A percentile compares a stretch with the other conserved stretches of the same genome.
Conservation (phyloP, 352 stramenopile species). For the Elongisporangium anandrum region DNA sequence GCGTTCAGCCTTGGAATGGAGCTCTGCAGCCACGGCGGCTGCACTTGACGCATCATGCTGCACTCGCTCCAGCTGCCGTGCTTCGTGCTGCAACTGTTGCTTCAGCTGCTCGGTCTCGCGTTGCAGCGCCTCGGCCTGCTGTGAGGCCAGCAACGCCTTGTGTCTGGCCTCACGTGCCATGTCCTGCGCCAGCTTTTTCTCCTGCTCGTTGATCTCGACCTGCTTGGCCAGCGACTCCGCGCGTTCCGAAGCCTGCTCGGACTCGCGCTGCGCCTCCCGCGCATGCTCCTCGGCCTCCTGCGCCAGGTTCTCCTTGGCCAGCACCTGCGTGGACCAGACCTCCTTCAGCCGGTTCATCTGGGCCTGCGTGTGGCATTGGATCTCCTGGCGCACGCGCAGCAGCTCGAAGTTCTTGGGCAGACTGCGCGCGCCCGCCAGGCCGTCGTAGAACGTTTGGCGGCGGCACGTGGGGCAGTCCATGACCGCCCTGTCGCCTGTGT, state of each 20-base stretch:
- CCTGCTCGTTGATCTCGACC: conserved; percentile 81
- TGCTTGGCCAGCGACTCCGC: conserved; percentile 66
- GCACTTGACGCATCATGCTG: conserved; percentile 67
- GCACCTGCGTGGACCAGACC: conserved; percentile 53
- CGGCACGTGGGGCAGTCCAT: conserved; percentile 79
- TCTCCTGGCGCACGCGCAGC: conserved; percentile 78
- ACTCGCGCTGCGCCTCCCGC: conserved; percentile 67
- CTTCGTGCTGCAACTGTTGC: conserved; percentile 64
- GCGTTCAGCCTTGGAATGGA: conserved; percentile 62
- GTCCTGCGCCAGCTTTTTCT: conserved; percentile 69
- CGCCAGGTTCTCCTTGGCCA: conserved; percentile 69
- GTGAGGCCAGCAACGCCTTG: conserved; percentile 47
- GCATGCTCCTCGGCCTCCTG: conserved; percentile 70
- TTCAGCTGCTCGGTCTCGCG: conserved; percentile 74
- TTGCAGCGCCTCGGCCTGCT: conserved; percentile 70
- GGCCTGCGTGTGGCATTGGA: conserved; percentile 63
- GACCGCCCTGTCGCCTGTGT: conserved; percentile 14
- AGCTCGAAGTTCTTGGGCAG: conserved; percentile 86
- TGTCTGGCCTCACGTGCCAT: conserved; percentile 61
- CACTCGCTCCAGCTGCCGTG: conserved; percentile 60
- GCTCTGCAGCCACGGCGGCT: conserved; percentile 56
- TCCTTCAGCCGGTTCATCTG: conserved; percentile 46
- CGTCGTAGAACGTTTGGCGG: conserved; percentile 43
- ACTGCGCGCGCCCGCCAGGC: conserved; percentile 29
- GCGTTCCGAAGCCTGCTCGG: conserved; percentile 60